phyloP scores from a whole-genome alignment of 2,329 filamentous ascomycete genomes.

The Cryphonectria nitschkei region DNA sequence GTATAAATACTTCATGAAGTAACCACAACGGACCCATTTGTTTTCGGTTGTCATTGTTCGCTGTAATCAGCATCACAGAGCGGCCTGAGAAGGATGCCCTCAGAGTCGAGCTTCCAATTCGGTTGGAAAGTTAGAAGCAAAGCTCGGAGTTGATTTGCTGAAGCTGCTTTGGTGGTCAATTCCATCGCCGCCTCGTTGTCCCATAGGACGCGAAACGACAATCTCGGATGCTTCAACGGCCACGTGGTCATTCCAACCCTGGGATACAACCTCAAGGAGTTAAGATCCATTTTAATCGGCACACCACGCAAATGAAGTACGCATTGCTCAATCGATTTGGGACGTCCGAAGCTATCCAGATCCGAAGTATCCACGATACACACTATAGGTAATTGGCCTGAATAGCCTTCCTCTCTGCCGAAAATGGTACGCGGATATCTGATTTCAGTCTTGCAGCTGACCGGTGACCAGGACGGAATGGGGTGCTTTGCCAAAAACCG shows the following conservation, averaged over 20 bases:
- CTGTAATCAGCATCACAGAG: background rate
- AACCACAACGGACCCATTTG: background rate
- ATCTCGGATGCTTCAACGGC: background rate
- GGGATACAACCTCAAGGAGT: too few species aligned
- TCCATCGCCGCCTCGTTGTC: background rate
- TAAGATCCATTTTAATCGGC: background rate
- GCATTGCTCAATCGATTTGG: background rate
- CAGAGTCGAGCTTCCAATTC: too few species aligned
- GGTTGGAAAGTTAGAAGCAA: background rate
- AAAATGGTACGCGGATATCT: too few species aligned
- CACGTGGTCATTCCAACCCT: background rate
- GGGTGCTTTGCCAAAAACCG: too few species aligned
- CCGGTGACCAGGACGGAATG: background rate
- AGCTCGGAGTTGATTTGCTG: background rate
- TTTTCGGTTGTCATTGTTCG: background rate
- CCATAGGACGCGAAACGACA: background rate
- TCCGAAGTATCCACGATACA: background rate
- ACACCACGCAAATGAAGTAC: background rate
- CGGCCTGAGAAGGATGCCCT: background rate
- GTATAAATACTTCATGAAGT: too few species aligned
- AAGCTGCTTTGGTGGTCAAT: background rate
- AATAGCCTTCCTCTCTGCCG: background rate
- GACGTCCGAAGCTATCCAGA: background rate
- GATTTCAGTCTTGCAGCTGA: background rate
- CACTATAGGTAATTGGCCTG: too few species aligned